These are phyloP conservation scores for Tremellales sp. DNA, from an alignment of 1,284 basidiomycete genomes.

Conservation along the genomic window DNA sequence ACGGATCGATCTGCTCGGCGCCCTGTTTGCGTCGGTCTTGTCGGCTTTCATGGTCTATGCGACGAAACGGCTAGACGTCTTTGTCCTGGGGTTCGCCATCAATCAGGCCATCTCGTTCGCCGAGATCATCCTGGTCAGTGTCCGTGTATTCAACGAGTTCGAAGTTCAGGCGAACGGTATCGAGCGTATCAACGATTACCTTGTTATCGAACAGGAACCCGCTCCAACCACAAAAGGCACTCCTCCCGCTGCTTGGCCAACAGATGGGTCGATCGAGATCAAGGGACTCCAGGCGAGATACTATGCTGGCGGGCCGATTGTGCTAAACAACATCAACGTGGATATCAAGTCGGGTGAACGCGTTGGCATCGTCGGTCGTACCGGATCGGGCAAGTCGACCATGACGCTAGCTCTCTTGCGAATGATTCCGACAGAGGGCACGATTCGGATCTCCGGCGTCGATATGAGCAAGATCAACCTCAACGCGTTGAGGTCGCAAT, in stretches of 20 bases:
- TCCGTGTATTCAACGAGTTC: conserved; percentile 48
- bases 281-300: conserved; percentile 53
- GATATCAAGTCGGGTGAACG: conserved; percentile 59
- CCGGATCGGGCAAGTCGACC: conserved; percentile 64
- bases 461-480: conserved; percentile 57
- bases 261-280: conserved; percentile 63
- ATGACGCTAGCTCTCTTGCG: conserved; percentile 47
- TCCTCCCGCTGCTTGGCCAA: conserved; percentile 75
- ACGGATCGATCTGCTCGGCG: conserved; percentile 48
- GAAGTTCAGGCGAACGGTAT: conserved; percentile 54
- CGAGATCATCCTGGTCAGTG: conserved; percentile 35
- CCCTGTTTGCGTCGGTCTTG: conserved; percentile 39
- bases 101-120: conserved; percentile 47
- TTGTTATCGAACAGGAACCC: conserved; percentile 68
- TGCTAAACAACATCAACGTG: conserved; percentile 58
- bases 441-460: conserved; percentile 49
- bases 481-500: conserved; percentile 54
- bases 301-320: conserved; percentile 49
- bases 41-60: conserved; percentile 47
- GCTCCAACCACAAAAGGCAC: conserved; percentile 52
- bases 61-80: conserved; percentile 33
- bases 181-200: conserved; percentile 69
- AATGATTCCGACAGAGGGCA: conserved; percentile 59
- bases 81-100: conserved; percentile 46
- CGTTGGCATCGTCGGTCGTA: conserved; percentile 64